These are phyloP conservation scores for Trametes coccinea DNA, from an alignment of 768 basidiomycete species.

Conservation along the genomic window DNA sequence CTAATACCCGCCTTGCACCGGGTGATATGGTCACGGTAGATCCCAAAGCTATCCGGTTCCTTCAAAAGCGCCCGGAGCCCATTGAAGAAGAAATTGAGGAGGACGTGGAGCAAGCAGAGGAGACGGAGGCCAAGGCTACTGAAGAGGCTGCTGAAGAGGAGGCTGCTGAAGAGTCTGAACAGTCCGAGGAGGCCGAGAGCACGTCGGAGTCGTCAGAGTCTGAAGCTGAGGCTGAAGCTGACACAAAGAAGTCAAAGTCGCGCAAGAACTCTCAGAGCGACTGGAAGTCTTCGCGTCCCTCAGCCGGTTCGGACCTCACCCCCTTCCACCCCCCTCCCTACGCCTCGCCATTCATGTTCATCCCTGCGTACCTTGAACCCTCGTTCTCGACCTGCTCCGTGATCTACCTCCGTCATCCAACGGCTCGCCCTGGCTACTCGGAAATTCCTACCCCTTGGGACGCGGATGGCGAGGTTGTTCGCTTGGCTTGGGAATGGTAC, in stretches of 20 bases:
- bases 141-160: conserved; percentile 23
- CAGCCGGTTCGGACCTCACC: conserved; percentile 41
- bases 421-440: conserved; percentile 92
- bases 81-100: conserved; percentile 18
- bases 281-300: conserved; percentile 9
- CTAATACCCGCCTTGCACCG: conserved; percentile 86
- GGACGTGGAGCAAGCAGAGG: conserved; percentile 15
- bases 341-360: conserved; percentile 89
- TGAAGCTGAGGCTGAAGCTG: conserved; percentile 1
- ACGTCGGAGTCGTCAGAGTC: conserved; percentile 10
- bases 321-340: conserved; percentile 86
- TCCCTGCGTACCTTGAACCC: conserved; percentile 88
- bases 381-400: conserved; percentile 88
- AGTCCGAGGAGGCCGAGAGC: conserved; percentile 24
- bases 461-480: conserved; percentile 90
- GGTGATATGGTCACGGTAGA: conserved; percentile 95
- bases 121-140: conserved; percentile 4
- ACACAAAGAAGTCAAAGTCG: neutral
- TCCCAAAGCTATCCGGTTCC: conserved; percentile 74
- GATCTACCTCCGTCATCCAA: conserved; percentile 93
- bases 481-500: conserved; percentile 97
- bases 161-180: conserved; percentile 23
- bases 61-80: conserved; percentile 41
- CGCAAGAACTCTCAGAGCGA: conserved; percentile 7
- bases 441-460: conserved; percentile 97